phyloP scores from a whole-genome alignment of 1,284 basidiomycete species.

The Sanghuangporus baumii region DNA sequence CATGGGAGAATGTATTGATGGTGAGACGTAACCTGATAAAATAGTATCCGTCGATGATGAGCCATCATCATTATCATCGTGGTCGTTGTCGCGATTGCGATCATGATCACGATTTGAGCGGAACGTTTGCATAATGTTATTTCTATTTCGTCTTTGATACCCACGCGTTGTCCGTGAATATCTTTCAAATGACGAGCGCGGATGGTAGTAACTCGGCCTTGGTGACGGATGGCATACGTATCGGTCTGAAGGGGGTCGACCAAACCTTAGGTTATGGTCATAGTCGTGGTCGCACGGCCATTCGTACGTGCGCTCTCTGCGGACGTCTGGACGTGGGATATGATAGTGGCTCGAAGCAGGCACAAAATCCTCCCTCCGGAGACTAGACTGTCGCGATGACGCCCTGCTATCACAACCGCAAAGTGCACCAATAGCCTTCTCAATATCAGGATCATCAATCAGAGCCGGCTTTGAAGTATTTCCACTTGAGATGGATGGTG shows the following conservation, averaged over 20 bases:
- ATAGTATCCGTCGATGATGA: constrained; percentile 1
- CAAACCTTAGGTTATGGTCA: not conserved
- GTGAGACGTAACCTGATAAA: constrained; percentile 3
- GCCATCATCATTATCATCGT: not conserved
- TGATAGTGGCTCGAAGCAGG: constrained; percentile 2
- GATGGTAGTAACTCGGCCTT: not conserved
- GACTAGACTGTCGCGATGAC: not conserved
- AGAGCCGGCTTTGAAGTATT: not conserved
- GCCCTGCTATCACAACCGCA: not conserved
- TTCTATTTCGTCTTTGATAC: not conserved
- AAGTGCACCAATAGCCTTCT: constrained; percentile 13
- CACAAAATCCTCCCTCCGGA: not conserved
- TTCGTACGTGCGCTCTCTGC: constrained; percentile 7
- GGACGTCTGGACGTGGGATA: constrained; percentile 8
- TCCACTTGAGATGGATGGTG: not conserved
- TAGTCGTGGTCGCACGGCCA: not conserved
- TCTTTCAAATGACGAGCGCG: not conserved
- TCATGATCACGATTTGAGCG: not conserved
- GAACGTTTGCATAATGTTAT: not conserved
- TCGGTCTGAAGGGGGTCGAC: not conserved
- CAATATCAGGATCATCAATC: constrained; percentile 10
- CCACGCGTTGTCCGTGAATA: not conserved
- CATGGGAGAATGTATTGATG: not conserved
- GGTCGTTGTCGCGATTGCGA: not conserved
- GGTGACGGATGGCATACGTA: not conserved